Evolutionary conservation across 2,329 filamentous ascomycete genomes (phyloP), one percentile per base, ranked within the genome.

Genomic region (Golovinomyces cichoracearum): DNA sequence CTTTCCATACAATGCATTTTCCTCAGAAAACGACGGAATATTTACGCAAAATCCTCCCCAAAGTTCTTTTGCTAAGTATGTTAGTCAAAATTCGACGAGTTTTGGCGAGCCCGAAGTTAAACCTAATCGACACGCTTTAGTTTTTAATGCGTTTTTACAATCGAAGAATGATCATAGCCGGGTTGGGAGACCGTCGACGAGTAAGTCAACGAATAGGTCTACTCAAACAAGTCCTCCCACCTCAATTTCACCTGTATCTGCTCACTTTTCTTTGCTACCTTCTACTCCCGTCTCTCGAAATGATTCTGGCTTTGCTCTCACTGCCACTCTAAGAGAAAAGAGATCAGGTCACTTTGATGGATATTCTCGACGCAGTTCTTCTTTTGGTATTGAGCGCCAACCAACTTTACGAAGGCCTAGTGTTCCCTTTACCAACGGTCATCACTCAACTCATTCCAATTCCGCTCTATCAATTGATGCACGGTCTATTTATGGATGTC

Each of bases 91-190:
- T 60, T 95, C 90, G 7, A 78, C 83, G 2, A 80, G 80, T 1
- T 98, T 94, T 62, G 84, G 78, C 17, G 77, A 83, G 47, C 64
- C 65, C 19, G 63, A 68, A 25, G 57, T 68, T 31, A 52, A 52
- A 25, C 60, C 64, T 45, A 62, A 65, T 2, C 66, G 65, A 27
- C 72, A 72, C 22, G 69, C 76, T 2, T 77, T 83, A 0, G 73
- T 95, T 38, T 92, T 92, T 70, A 98, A 98, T 58, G 85, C 83
- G 22, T 95, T 95, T 63, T 66, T 85, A 35, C 76, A 84, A 54
- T 78, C 83, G 15, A 78, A 78, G 51, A 71, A 73, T 41, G 80
- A 82, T 53, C 69, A 70, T 50, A 69, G 68, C 25, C 76, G 73
- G 52, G 68, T 73, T 21, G 84, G 93, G 48, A 73, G 88, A 48